Evolutionary conservation across 805 yeast genomes (phyloP).

Genomic region (Sungouiozyma intestinalis): DNA sequence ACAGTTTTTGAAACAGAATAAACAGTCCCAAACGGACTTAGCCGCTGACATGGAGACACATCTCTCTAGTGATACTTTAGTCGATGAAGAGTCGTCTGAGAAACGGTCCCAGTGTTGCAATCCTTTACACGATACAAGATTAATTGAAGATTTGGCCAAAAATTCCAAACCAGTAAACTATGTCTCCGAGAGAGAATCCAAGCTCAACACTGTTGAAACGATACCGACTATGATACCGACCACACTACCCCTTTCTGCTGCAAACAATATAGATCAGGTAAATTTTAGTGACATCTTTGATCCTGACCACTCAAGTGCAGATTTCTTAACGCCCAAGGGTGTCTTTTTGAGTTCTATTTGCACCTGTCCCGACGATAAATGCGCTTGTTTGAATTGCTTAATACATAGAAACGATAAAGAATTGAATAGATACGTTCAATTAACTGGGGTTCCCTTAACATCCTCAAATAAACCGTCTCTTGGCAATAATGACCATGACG

Average conservation of each 20-base stretch:
- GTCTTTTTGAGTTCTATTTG: constrained; percentile 26
- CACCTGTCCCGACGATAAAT: constrained; percentile 24
- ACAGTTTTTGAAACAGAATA: constrained; percentile 17
- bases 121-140: background rate
- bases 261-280: background rate
- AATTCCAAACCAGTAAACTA: background rate
- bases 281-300: constrained; percentile 5
- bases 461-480: constrained; percentile 6
- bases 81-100: background rate
- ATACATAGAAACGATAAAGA: constrained; percentile 29
- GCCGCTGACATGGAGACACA: background rate
- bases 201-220: background rate
- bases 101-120: background rate
- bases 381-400: constrained; percentile 26
- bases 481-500: background rate
- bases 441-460: constrained; percentile 25
- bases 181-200: too few relatives aligned
- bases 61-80: background rate
- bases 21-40: background rate
- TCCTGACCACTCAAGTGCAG: constrained; percentile 15
- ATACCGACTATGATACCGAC: background rate
- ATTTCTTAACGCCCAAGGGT: constrained; percentile 26
- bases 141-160: background rate
- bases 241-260: background rate
- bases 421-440: constrained; percentile 19